Evolutionary conservation across 2,329 filamentous ascomycete species (phyloP).

Genomic region (Ceratocystis huliohia): DNA sequence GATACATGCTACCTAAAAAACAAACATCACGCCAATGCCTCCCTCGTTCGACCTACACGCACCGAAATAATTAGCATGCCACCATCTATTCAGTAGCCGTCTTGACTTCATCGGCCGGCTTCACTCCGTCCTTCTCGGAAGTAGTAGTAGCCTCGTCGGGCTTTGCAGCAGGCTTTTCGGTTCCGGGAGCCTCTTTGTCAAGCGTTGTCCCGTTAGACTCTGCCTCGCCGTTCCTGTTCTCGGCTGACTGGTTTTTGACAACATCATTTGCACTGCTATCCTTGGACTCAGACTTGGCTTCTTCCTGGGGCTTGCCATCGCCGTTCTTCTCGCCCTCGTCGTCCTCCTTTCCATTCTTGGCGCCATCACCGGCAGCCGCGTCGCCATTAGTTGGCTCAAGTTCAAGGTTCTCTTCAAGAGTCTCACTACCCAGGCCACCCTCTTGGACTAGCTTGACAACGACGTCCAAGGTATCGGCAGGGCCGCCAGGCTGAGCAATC

Average conservation of each 20-base stretch:
- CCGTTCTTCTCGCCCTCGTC: slow-evolving; percentile 6
- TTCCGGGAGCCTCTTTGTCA: not conserved
- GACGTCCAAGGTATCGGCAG: slow-evolving; percentile 57
- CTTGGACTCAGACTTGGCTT: not conserved
- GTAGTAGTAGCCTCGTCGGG: not conserved
- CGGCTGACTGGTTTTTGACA: not conserved
- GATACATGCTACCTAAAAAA: not conserved
- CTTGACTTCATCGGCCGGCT: not conserved
- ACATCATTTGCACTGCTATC: not conserved
- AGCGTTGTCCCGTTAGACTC: not conserved
- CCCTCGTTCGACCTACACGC: not conserved
- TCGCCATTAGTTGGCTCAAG: not conserved
- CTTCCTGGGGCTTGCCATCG: slow-evolving; percentile 2
- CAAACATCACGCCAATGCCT: not conserved
- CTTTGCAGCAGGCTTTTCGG: slow-evolving; percentile 17
- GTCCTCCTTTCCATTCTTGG: slow-evolving; percentile 21
- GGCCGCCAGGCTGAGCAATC: slow-evolving; percentile 56
- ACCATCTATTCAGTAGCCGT: not conserved
- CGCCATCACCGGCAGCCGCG: not conserved
- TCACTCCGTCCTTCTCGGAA: not conserved
- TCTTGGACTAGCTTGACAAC: slow-evolving; percentile 58
- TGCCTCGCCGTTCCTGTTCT: not conserved
- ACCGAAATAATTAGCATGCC: not conserved
- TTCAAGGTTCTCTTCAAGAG: slow-evolving; percentile 20
- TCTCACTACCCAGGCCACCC: slow-evolving; percentile 22